Evolutionary conservation across 192 early-diverging fungal species (phyloP), one percentile per base, ranked within the genome.

Genomic region (Entomortierella chlamydospora): DNA sequence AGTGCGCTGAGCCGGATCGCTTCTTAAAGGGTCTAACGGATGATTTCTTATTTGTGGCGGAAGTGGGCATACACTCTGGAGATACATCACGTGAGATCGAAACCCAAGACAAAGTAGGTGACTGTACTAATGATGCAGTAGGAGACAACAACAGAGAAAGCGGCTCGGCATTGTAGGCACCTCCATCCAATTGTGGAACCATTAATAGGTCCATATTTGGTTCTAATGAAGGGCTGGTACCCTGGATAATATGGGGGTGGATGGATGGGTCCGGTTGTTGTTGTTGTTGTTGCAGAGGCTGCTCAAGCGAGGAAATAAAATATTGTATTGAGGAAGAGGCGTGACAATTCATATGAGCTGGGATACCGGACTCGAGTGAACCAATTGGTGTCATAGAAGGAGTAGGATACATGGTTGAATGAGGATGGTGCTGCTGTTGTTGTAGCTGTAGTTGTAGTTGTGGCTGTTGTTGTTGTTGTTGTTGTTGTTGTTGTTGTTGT

Each of bases 61-160:
- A 8, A 7, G 30, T 5, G 2, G 42, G 30, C 23, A 37, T 23
- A n/a, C 12, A 15, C 4, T 54, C 47, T 13, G 55, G 54, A 7
- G 67, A 67, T 17, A n/a, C 41, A 25, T 59, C 54, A 31, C 63
- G 64, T 4, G 72, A 67, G 23, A 41, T 22, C 5, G 64, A 67
- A 0, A 29, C 39, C 71, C 71, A 62, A 12, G 72, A 67, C 51
- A 53, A n/a, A 12, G 47, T 53, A 0, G 64, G 64, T 0, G 73
- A 77, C 22, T 51, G 33, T 26, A 37, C 52, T 41, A 54, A 22
- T 12, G 69, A 33, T 0, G 51, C 0, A 5, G 39, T 34, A 0
- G 68, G 43, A 4, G 66, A 61, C 18, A 23, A 20, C 20, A 39
- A 9, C 56, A 57, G 17, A 6, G 18, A 30, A 34, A 4, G 39